Evolutionary conservation across 1,139 yeast species (phyloP).

Genomic region (Debaryomycetaceae sp.): DNA sequence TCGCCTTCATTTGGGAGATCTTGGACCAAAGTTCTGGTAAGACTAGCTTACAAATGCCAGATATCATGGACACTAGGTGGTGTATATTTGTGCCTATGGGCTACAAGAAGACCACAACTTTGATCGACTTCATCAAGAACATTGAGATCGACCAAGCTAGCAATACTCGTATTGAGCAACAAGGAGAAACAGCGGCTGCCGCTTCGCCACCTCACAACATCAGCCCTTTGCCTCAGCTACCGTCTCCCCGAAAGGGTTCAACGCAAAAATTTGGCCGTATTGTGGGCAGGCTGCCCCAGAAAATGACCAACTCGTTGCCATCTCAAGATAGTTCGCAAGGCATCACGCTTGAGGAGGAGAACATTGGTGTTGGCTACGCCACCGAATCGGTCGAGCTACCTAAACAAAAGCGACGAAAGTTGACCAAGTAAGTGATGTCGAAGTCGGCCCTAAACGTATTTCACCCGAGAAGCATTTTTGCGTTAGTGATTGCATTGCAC

Average conservation of each 20-base stretch:
- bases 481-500: too few relatives aligned
- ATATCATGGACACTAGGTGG: slow-evolving; percentile 42
- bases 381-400: slow-evolving; percentile 8
- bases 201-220: background rate
- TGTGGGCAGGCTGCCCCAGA: slow-evolving; percentile 15
- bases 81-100: slow-evolving; percentile 46
- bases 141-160: slow-evolving; percentile 6
- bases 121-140: slow-evolving; percentile 29
- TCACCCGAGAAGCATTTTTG: too few relatives aligned
- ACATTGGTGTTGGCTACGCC: slow-evolving; percentile 7
- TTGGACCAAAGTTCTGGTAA: slow-evolving; percentile 8
- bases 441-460: too few relatives aligned
- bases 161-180: slow-evolving; percentile 2
- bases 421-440: too few relatives aligned
- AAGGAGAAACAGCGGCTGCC: slow-evolving; percentile 11
- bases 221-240: slow-evolving; percentile 18
- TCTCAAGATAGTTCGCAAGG: slow-evolving; percentile 4
- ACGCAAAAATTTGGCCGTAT: slow-evolving; percentile 34
- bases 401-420: slow-evolving; percentile 2
- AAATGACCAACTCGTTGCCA: slow-evolving; percentile 2
- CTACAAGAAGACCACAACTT: slow-evolving; percentile 21
- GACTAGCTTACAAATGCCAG: slow-evolving; percentile 22
- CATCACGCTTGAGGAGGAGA: slow-evolving; percentile 7
- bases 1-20: slow-evolving; percentile 48
- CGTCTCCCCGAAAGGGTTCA: slow-evolving; percentile 35